Base-by-base conservation (phyloP, 495 filamentous ascomycete genomes). In the Daldinia loculata region DNA sequence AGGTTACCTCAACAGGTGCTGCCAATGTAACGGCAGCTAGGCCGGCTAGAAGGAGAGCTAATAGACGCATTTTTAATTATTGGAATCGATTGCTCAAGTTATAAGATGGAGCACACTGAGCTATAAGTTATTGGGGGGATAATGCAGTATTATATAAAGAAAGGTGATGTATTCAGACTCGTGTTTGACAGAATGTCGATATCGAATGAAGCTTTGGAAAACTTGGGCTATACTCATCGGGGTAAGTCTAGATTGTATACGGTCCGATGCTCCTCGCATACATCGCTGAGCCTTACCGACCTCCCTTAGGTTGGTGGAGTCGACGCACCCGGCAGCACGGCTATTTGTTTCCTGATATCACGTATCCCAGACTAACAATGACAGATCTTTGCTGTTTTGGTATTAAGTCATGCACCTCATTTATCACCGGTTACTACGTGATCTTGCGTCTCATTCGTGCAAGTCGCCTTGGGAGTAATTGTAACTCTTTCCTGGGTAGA, bases 21-120 rank as follows among this genome's bases (percentile, higher is more conserved):
- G 69, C 69, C 15, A 67, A n/a, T 11, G 69, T 59, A n/a, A 72
- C 53, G 48, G 69, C 60, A 30, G 48, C 59, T 0, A 72, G 32
- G 52, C 63, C 55, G 52, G 63, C 34, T 6, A 72, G 24, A 27
- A 63, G 15, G 45, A 72, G 38, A 11, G 63, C 59, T n/a, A 64
- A 72, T 12, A 67, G 41, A 15, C 64, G 69, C 63, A 72, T 72
- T 41, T 41, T 66, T 32, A 22, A 39, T 39, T 2, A n/a, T 61
- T 24, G 19, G 22, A 48, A 22, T 24, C 2, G 8, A 24, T 48
- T 22, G 19, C 6, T 48, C 0, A 12, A 22, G 8, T 48, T 45
- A 9, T 14, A 45, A 24, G 19, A 48, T 48, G 5, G 5, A 45
- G 8, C 2, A 8, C 8, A 24, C 22, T 48, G 9, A 24, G 9